A percentile compares a stretch with the other conserved stretches of the same genome.
Evolutionary conservation across 2,329 filamentous ascomycete species (phyloP).

Genomic region (Epichloe typhina): DNA sequence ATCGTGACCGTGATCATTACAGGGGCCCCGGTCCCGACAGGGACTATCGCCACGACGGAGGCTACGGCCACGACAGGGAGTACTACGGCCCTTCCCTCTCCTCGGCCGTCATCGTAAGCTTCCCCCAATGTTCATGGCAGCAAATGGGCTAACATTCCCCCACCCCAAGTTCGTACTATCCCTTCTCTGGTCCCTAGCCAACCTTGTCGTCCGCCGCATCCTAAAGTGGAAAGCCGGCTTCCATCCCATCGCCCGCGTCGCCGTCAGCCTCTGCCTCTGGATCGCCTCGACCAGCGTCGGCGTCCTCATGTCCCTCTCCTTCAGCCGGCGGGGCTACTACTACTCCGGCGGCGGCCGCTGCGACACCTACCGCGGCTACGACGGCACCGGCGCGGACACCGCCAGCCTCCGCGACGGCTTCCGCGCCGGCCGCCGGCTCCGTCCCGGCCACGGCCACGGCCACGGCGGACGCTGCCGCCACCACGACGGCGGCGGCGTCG

Average conservation of each 20-base stretch:
- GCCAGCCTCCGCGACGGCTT: neutral
- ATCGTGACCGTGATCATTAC: too few relatives aligned
- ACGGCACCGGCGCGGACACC: neutral
- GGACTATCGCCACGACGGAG: neutral
- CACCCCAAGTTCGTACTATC: neutral
- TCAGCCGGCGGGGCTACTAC: slow-evolving; percentile 5
- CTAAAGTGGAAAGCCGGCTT: slow-evolving; percentile 23
- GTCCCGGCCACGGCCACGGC: too few relatives aligned
- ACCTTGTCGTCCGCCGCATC: slow-evolving; percentile 23
- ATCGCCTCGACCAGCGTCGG: slow-evolving; percentile 17
- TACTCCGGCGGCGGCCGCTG: neutral
- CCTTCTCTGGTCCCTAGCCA: slow-evolving; percentile 24
- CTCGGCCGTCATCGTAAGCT: slow-evolving; percentile 5
- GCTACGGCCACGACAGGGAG: slow-evolving; percentile 5
- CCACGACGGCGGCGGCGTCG: too few relatives aligned
- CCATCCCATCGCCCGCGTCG: slow-evolving; percentile 31
- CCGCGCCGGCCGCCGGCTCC: neutral
- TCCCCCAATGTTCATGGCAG: neutral
- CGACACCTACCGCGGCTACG: neutral
- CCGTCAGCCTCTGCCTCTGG: slow-evolving; percentile 28
- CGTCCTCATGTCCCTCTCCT: slow-evolving; percentile 11
- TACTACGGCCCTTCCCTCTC: slow-evolving; percentile 5
- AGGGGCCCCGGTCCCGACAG: too few relatives aligned
- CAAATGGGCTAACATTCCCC: too few relatives aligned
- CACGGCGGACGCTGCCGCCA: too few relatives aligned